Evolutionary conservation across 176 grass and related monocot genomes (phyloP).

Genomic region (Thalia dealbata): DNA sequence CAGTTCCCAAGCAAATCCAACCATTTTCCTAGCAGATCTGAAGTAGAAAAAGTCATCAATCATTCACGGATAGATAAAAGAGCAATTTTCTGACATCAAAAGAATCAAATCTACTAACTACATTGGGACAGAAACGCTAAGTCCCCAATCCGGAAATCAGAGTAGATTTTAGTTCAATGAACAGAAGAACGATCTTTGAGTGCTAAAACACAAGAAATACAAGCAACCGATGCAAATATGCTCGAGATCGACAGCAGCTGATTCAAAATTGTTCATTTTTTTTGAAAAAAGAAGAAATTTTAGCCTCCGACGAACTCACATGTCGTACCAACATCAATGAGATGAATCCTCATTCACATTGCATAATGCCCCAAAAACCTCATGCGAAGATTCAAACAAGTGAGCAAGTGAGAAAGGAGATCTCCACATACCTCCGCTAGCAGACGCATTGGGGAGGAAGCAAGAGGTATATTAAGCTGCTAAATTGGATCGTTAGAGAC

Average conservation of each 20-base stretch:
- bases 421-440: neutral
- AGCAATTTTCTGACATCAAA: neutral
- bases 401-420: neutral
- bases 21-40: neutral
- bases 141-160: neutral
- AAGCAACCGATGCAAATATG: neutral
- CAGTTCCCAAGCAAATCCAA: neutral
- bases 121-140: neutral
- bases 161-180: too few relatives aligned
- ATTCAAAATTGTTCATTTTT: too few relatives aligned
- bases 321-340: too few relatives aligned
- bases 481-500: neutral
- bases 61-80: neutral
- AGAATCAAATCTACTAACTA: neutral
- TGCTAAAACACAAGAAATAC: neutral
- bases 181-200: neutral
- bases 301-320: neutral
- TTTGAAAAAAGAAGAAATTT: neutral
- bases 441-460: neutral
- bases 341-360: too few relatives aligned
- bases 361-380: too few relatives aligned
- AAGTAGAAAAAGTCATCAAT: neutral
- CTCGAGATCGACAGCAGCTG: neutral
- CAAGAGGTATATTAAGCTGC: neutral
- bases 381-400: too few relatives aligned